Conservation (phyloP, 2,329 filamentous ascomycete species). For the Ceratocystis alfenasii region DNA sequence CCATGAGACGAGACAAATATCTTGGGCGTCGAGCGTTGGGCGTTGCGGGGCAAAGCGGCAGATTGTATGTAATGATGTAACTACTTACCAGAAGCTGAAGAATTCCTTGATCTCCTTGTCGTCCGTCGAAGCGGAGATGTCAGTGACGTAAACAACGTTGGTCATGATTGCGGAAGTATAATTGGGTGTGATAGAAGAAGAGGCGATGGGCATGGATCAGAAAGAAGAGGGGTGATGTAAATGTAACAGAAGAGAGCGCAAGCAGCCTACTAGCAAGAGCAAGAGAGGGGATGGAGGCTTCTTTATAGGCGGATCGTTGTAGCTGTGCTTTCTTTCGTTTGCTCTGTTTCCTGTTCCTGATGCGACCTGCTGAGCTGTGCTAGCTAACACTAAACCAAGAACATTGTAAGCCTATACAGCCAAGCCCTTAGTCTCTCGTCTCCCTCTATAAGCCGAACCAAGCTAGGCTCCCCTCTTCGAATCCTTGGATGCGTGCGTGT, state of each 20-base stretch:
- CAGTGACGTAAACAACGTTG: slow-evolving; percentile 71
- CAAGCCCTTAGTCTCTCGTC: neutral
- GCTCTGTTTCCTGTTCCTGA: neutral
- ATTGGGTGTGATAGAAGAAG: slow-evolving; percentile 17
- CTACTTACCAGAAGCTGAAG: slow-evolving; percentile 80
- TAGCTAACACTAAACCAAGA: neutral
- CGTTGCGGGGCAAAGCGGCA: neutral
- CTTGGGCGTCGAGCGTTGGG: neutral
- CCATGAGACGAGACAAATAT: neutral
- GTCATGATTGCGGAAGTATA: slow-evolving; percentile 36
- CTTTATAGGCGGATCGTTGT: slow-evolving; percentile 7
- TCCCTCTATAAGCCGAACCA: slow-evolving; percentile 1
- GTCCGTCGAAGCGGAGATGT: slow-evolving; percentile 68
- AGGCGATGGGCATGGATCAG: neutral
- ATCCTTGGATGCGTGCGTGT: neutral
- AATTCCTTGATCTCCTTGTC: slow-evolving; percentile 92
- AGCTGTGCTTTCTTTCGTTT: no score
- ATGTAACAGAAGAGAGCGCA: neutral
- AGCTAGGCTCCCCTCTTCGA: neutral
- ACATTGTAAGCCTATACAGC: slow-evolving; percentile 2
- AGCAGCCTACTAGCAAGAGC: neutral
- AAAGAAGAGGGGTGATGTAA: neutral
- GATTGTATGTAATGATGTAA: neutral
- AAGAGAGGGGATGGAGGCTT: neutral
- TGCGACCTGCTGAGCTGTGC: neutral